Evolutionary conservation across 2,329 filamentous ascomycete genomes (phyloP).

Genomic region (Ceratocystis huliohia): DNA sequence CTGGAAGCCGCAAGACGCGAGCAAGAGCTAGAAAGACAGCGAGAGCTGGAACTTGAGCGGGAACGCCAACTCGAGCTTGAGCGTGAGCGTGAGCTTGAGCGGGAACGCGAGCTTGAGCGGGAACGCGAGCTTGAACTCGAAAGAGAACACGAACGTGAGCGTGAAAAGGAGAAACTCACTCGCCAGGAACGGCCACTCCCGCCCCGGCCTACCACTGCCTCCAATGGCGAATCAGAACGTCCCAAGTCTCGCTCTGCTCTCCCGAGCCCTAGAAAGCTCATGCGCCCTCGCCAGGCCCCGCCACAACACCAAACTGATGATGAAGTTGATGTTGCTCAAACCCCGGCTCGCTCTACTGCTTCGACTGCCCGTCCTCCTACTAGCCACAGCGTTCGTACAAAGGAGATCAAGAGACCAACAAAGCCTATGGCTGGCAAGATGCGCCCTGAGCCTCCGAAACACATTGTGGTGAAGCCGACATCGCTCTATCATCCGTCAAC

Average conservation of each 20-base stretch:
- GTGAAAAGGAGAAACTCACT: conserved; percentile 7
- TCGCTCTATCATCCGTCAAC: conserved; percentile 50
- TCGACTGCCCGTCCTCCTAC: conserved; percentile 16
- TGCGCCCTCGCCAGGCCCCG: conserved; percentile 36
- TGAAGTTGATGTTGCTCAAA: conserved; percentile 46
- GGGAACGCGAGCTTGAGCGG: not conserved
- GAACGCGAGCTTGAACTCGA: conserved; percentile 9
- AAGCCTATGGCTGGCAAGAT: conserved; percentile 55
- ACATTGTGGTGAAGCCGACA: conserved; percentile 57
- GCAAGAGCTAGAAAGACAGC: conserved; percentile 8
- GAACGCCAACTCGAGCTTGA: conserved; percentile 37
- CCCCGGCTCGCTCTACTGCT: conserved; percentile 22
- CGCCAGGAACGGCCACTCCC: not conserved
- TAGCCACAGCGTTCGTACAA: conserved; percentile 26
- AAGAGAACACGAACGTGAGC: conserved; percentile 10
- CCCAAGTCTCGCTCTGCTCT: conserved; percentile 19
- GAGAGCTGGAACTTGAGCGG: conserved; percentile 1
- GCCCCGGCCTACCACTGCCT: not conserved
- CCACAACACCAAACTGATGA: conserved; percentile 31
- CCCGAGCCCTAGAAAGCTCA: conserved; percentile 17
- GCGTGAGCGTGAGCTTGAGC: conserved; percentile 22
- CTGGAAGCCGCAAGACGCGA: conserved; percentile 20
- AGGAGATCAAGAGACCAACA: conserved; percentile 45
- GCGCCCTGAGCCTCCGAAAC: conserved; percentile 53
- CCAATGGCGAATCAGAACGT: conserved; percentile 8